Evolutionary conservation across 2,329 filamentous ascomycete genomes (phyloP).

Genomic region (Sporothrix sp.): DNA sequence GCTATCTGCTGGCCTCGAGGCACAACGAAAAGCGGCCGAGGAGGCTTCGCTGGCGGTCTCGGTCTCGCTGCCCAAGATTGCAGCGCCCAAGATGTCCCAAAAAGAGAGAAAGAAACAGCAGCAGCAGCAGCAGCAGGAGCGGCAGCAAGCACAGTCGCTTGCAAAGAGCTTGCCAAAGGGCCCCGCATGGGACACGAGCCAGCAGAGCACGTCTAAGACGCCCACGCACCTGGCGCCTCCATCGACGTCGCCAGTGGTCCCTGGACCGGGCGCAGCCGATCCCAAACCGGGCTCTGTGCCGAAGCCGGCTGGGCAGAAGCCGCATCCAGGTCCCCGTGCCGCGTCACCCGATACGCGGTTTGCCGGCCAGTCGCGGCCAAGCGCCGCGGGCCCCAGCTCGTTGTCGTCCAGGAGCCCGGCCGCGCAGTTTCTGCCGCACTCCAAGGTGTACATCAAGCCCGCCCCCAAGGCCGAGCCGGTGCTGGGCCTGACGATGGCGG

Average conservation of each 20-base stretch:
- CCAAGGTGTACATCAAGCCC: conserved; percentile 48
- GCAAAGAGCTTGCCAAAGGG: conserved; percentile 23
- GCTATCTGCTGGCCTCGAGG: conserved; percentile 44
- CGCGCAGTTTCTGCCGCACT: conserved; percentile 44
- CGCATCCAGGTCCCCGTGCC: conserved; percentile 33
- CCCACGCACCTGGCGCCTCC: conserved; percentile 1
- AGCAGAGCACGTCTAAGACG: conserved; percentile 15
- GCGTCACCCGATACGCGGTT: conserved; percentile 55
- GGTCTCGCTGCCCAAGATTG: conserved; percentile 23
- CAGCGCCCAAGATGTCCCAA: conserved; percentile 64
- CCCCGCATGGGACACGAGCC: conserved; percentile 26
- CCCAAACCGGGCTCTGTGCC: conserved; percentile 26
- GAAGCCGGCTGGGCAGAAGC: conserved; percentile 32
- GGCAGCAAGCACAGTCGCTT: conserved; percentile 46
- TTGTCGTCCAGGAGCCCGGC: conserved; percentile 8
- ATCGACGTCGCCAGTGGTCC: neutral
- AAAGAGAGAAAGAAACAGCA: conserved; percentile 83
- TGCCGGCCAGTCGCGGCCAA: conserved; percentile 43
- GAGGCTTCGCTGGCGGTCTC: neutral
- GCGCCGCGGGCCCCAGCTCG: conserved; percentile 12
- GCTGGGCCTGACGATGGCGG: conserved; percentile 65
- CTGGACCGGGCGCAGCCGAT: conserved; percentile 23
- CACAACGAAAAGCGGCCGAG: conserved; percentile 29
- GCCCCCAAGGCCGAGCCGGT: conserved; percentile 46
- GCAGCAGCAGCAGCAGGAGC: conserved; percentile 48